Evolutionary conservation across 306 rosid species (phyloP), one percentile per base, ranked within the genome.

Genomic region (Hippophae gyantsensis): DNA sequence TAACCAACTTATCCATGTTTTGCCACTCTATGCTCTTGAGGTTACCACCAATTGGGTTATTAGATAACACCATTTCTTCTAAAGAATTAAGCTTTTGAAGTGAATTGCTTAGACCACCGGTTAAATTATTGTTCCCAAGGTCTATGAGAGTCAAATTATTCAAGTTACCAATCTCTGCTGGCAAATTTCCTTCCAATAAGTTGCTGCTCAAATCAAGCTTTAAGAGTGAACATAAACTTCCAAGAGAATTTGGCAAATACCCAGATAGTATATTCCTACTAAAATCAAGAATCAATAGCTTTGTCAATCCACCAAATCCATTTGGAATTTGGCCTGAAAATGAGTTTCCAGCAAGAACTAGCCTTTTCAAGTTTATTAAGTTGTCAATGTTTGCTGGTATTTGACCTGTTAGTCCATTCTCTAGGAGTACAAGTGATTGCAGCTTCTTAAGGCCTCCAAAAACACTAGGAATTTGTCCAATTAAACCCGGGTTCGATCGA

Each of bases 121-220:
- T 66, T 23, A 93, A 78, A 47, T 65, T 82, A 82, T 93, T 93
- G 61, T 69, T 80, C 64, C 85, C 80, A 0, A 93, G 76, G 72
- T 93, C 99, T 89, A 93, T 26, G 8, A 93, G 95, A 45, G 89
- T 93, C 65, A 93, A 41, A 38, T 69, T 70, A 72, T 78, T 77
- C 48, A 93, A 76, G 48, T 58, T 26, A 23, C 70, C 74, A 52
- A 84, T 68, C 42, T 72, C 86, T 42, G 26, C 53, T 8, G 70
- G 73, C 45, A 84, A 64, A 58, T 52, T 70, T 11, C 99, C 95
- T 75, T 74, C 77, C 12, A 93, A 18, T 8, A 23, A 38, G 60
- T 93, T 93, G 76, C 72, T 72, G 79, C 97, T 86, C 46, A 86
- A 23, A 67, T 93, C 97, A 68, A 93, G 81, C 79, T 93, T 93